Conservation (phyloP, 108 stramenopile species). For the Pseudonitzschia multistriata region DNA sequence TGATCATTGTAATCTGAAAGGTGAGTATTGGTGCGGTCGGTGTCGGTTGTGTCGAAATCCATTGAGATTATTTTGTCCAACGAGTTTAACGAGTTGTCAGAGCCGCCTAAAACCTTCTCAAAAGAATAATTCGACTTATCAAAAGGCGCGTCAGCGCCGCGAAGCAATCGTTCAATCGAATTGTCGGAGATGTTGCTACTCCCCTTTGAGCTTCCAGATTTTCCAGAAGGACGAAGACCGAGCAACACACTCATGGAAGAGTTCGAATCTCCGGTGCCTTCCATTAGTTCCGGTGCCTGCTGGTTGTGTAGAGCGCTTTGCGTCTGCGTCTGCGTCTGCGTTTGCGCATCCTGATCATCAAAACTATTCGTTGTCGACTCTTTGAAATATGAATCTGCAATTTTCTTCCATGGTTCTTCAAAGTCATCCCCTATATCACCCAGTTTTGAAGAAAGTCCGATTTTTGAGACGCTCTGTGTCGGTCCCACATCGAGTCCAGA, state of each 20-base stretch:
- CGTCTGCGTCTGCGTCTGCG: background rate
- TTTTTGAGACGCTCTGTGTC: background rate
- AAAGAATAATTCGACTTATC: background rate
- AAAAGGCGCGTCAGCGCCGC: background rate
- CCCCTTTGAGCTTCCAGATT: background rate
- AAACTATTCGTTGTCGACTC: background rate
- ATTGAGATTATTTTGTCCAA: too few relatives aligned
- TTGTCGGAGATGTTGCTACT: background rate
- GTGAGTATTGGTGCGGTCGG: background rate
- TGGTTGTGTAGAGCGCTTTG: background rate
- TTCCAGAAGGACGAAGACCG: background rate
- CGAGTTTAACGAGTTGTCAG: too few relatives aligned
- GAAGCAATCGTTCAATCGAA: background rate
- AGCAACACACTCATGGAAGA: background rate
- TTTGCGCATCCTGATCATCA: background rate
- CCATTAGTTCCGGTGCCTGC: background rate
- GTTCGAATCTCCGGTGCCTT: background rate
- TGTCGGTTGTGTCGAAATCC: background rate
- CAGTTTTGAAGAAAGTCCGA: constrained; percentile 5
- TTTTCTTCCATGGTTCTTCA: too few relatives aligned
- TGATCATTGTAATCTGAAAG: too few relatives aligned
- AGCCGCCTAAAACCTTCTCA: too few relatives aligned
- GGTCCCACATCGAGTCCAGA: too few relatives aligned
- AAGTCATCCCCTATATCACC: constrained; percentile 13
- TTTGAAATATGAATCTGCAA: background rate